Base-by-base conservation (phyloP, 2,329 filamentous ascomycete genomes). In the Trichoderma polysporum region DNA sequence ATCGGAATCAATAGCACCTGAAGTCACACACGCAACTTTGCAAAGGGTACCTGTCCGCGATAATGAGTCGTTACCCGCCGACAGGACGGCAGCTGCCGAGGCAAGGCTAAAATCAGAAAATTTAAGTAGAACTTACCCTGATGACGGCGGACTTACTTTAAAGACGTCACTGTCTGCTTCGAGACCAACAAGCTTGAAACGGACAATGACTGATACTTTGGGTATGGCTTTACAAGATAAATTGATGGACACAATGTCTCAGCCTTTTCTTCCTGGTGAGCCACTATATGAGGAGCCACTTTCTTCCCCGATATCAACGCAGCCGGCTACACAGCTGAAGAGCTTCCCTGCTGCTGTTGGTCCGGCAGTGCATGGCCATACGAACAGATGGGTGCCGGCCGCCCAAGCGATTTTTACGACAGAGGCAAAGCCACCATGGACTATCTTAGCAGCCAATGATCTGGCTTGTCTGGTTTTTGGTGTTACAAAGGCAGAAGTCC, bases 321-420 rank as follows among this genome's bases (percentile, higher is more conserved):
- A 77, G 52, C 81, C 80, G 62, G 74, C 77, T 53, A 79, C 81
- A 66, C 76, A 76, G 9, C 78, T 76, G 41, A 80, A 78, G 19
- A 74, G 78, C 61, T 82, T 84, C 27, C 80, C 86, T 2, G 79
- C 79, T 17, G 76, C 81, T n/a, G 71, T 86, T 2, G 84, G 82
- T 12, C 82, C 90, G 17, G 82, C 85, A 10, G 85, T 92, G n/a
- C 94, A 97, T 77, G 91, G 91, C 9, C 94, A 97, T 78, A 91
- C 92, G 67, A 95, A 92, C 73, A 88, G 95, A 77, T 97, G 93
- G 89, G 90, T 91, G 15, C 93, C 93, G 8, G 92, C 93, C 49
- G 92, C 94, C 5, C 95, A 99, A 77, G 95, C 95, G 62, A 97
- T 99, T 66, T 99, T 99, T 76, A 96, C 94, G 8, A 99, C 95